Evolutionary conservation across 2,329 filamentous ascomycete species (phyloP).

Genomic region (Reticulascus tulasneorum): DNA sequence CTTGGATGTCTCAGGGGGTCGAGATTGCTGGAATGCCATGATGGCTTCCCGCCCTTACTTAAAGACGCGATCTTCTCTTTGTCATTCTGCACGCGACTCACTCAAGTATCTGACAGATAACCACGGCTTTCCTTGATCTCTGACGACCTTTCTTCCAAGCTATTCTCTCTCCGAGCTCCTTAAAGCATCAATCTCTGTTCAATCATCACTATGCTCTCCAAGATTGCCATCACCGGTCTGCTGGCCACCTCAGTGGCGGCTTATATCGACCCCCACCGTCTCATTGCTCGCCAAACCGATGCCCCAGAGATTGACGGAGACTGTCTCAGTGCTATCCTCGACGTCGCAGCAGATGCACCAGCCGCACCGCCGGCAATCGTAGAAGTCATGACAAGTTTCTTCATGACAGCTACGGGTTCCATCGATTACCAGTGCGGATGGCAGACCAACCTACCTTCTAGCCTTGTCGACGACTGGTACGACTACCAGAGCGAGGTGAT

Average conservation of each 20-base stretch:
- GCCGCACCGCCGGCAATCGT: conserved; percentile 1
- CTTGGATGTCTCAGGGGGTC: no score
- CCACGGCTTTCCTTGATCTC: no score
- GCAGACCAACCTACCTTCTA: conserved; percentile 1
- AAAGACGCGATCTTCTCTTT: no score
- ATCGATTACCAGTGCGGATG: background rate
- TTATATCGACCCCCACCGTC: background rate
- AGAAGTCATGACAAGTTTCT: conserved; percentile 3
- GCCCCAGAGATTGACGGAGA: background rate
- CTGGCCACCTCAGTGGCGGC: background rate
- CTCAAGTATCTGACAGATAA: no score
- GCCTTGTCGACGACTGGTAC: background rate
- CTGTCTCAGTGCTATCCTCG: background rate
- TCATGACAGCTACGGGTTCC: background rate
- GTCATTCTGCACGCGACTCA: no score
- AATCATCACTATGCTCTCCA: no score
- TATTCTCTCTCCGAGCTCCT: no score
- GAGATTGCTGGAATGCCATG: no score
- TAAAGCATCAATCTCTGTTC: no score
- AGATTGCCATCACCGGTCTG: no score
- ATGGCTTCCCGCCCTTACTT: no score
- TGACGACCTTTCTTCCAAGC: no score
- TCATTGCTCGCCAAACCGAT: conserved; percentile 1
- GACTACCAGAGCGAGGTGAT: conserved; percentile 3
- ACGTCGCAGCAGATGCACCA: background rate